Base-by-base conservation (phyloP, 805 yeast genomes). In the Saccharomycopsis guyanensis region DNA sequence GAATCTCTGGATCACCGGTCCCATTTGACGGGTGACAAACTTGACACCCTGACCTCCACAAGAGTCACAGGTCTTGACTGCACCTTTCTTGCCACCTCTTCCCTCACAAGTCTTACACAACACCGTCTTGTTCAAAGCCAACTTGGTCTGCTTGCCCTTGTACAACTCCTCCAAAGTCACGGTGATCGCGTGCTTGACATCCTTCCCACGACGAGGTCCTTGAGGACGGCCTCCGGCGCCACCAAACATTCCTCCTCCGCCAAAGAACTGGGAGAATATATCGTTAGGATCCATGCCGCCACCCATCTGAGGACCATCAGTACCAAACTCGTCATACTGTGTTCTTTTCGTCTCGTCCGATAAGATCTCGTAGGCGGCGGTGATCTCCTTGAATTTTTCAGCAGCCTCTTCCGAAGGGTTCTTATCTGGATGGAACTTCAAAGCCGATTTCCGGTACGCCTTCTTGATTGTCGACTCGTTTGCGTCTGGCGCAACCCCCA, bases 1-100 rank as follows among this genome's bases (percentile, higher is more conserved):
- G 79, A 86, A 86, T 75, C 96, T 85, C 73, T 93, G 99, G 60
- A 93, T 85, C 89, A 93, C 87, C 56, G 96, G 96, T 58, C 99
- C 99, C 96, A 93, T 89, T 70, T 93, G 97, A 72, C 95, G 85
- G 44, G 96, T 86, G 56, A 88, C 83, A 55, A 91, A 82, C 67
- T 78, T 86, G 66, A 82, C 69, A 76, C 99, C 99, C 58, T 76
- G 75, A 67, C 99, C 99, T 61, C 78, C 76, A 80, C 99, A 93
- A 34, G 78, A 64, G 43, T 79, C 55, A 80, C 99, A 93, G 59
- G 79, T 79, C 72, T 83, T 84, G 55, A 89, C 95, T 48, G 86
- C 73, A 54, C 93, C 95, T 56, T 80, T 85, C 61, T 86, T 86
- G 69, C 98, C 99, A 66, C 99, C 99, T 60, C 80, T 80, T 59